Evolutionary conservation across 768 basidiomycete species (phyloP).

Genomic region (Rhodotorula kratochvilovae): DNA sequence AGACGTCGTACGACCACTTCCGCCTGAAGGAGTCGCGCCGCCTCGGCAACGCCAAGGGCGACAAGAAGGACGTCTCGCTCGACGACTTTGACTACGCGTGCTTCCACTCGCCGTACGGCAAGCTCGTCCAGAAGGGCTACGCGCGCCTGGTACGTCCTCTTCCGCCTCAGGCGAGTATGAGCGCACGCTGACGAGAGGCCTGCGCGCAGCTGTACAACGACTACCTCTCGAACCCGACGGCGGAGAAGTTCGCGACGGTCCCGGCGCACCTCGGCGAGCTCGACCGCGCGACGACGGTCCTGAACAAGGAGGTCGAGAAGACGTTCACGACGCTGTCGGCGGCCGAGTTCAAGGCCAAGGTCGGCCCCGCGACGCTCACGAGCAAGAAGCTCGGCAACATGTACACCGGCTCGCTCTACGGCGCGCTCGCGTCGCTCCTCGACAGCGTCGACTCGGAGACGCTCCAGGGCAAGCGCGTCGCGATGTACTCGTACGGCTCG

Average conservation of each 20-base stretch:
- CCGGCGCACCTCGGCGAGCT: conserved; percentile 62
- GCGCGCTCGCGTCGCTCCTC: conserved; percentile 82
- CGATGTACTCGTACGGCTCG: conserved; percentile 92
- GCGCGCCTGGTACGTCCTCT: conserved; percentile 63
- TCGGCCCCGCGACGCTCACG: conserved; percentile 76
- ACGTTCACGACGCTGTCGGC: conserved; percentile 79
- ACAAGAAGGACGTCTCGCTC: conserved; percentile 58
- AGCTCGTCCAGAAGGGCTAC: conserved; percentile 95
- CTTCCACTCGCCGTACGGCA: conserved; percentile 98
- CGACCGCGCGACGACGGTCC: conserved; percentile 67
- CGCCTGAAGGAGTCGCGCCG: conserved; percentile 68
- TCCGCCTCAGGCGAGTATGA: too few species aligned
- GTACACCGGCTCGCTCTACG: conserved; percentile 95
- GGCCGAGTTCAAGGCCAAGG: conserved; percentile 65
- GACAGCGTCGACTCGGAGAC: conserved; percentile 65
- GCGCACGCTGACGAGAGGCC: not conserved
- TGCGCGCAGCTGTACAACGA: conserved; percentile 66
- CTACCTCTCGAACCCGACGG: conserved; percentile 72
- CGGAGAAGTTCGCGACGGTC: conserved; percentile 59
- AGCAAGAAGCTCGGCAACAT: conserved; percentile 93
- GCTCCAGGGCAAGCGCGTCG: conserved; percentile 75
- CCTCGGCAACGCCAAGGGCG: conserved; percentile 43
- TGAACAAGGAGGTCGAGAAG: conserved; percentile 95
- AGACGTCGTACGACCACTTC: conserved; percentile 79
- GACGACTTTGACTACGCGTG: conserved; percentile 84